phyloP scores from a whole-genome alignment of 2,329 filamentous ascomycete species.

The Pseudogymnoascus sp. region DNA sequence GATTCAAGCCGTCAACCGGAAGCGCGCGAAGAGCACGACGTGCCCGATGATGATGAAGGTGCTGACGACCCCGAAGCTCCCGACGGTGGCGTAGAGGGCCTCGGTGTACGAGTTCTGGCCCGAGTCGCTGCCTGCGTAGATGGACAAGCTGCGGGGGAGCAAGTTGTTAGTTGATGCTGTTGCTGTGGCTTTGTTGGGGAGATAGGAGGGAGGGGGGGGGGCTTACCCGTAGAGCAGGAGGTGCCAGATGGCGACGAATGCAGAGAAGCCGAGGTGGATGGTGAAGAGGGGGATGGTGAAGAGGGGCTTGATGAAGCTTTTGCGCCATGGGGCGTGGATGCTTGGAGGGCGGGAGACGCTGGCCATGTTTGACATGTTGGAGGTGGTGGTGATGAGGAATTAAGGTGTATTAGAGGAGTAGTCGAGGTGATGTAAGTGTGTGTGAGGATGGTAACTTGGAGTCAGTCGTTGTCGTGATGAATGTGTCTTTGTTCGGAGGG shows the following conservation, averaged over 20 bases:
- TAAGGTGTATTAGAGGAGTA: neutral
- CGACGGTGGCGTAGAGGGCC: neutral
- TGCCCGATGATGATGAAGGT: neutral
- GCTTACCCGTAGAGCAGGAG: neutral
- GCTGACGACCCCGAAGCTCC: neutral
- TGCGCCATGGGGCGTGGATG: neutral
- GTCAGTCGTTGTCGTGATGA: neutral
- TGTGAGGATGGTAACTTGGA: neutral
- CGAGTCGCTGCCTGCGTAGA: neutral
- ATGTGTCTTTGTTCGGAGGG: neutral
- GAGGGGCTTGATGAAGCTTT: constrained; percentile 8
- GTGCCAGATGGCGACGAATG: neutral
- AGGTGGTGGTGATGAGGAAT: neutral
- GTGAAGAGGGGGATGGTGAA: neutral
- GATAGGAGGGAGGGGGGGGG: neutral
- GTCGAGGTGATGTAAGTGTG: neutral
- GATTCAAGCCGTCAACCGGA: neutral
- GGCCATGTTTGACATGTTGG: neutral
- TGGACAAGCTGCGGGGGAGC: neutral
- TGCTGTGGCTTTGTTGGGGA: neutral
- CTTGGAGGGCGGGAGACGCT: neutral
- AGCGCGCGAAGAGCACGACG: neutral
- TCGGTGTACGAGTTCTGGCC: neutral
- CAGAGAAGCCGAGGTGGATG: neutral
- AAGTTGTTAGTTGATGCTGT: neutral